These are phyloP conservation scores for Aureobasidium sp. DNA, from an alignment of 2,329 filamentous ascomycete species.

Conservation along the genomic window DNA sequence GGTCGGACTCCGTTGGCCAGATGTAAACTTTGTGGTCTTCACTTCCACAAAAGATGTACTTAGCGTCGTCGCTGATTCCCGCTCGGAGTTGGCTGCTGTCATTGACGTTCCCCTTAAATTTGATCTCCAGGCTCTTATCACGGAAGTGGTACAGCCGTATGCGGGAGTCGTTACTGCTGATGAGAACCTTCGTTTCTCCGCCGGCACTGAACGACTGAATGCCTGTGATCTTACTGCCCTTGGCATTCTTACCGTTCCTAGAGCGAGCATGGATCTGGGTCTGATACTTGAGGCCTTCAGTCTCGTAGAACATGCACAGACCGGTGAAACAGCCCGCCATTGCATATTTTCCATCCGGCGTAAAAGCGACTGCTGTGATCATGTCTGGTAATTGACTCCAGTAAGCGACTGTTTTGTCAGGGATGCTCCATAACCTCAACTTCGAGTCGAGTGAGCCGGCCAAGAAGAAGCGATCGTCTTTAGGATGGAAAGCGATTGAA, in stretches of 20 bases:
- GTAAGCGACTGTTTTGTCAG: constrained; percentile 84
- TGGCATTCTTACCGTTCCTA: constrained; percentile 83
- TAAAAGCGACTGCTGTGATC: constrained; percentile 89
- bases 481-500: constrained; percentile 87
- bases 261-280: constrained; percentile 91
- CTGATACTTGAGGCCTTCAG: constrained; percentile 74
- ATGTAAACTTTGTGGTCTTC: constrained; percentile 87
- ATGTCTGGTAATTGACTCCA: constrained; percentile 71
- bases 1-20: constrained; percentile 61
- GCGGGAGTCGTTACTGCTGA: constrained; percentile 92
- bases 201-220: constrained; percentile 64
- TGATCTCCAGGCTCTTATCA: constrained; percentile 77
- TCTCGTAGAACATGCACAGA: constrained; percentile 84
- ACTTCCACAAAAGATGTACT: constrained; percentile 84
- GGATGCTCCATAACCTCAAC: constrained; percentile 89
- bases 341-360: constrained; percentile 79
- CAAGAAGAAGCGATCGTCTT: constrained; percentile 92
- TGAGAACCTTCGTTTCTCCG: constrained; percentile 70
- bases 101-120: constrained; percentile 88
- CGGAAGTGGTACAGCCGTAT: constrained; percentile 81
- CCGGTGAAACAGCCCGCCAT: constrained; percentile 85
- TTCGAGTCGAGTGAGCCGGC: constrained; percentile 87
- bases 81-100: constrained; percentile 84
- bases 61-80: constrained; percentile 76
- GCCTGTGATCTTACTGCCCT: constrained; percentile 94